These are phyloP conservation scores for Draba incana DNA, from an alignment of 345 rosid species.

Conservation along the genomic window DNA sequence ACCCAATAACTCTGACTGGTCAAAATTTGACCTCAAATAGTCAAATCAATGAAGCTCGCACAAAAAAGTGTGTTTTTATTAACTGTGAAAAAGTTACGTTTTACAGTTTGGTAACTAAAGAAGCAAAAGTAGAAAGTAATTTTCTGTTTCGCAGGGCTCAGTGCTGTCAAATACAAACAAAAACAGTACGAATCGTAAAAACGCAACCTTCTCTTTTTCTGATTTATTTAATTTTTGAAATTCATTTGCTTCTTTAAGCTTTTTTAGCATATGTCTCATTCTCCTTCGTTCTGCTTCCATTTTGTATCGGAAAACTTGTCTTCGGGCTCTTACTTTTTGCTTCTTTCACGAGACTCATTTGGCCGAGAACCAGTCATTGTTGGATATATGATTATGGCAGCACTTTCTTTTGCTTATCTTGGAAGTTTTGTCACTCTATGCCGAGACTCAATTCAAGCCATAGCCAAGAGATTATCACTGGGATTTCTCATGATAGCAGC, in stretches of 20 bases:
- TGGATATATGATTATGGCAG: constrained; percentile 13
- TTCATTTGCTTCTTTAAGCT: constrained; percentile 8
- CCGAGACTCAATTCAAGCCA: constrained; percentile 1
- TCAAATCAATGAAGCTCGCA: too few relatives aligned
- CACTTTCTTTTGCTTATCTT: constrained; percentile 13
- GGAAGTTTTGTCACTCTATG: background rate
- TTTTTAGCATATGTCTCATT: background rate
- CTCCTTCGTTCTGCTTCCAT: constrained; percentile 19
- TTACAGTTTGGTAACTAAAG: background rate
- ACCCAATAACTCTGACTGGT: too few relatives aligned
- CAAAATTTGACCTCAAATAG: too few relatives aligned
- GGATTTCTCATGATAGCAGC: constrained; percentile 3
- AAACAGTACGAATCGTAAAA: constrained; percentile 4
- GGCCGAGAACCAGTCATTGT: background rate
- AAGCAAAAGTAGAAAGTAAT: background rate
- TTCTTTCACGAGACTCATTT: constrained; percentile 8
- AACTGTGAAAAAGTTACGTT: background rate
- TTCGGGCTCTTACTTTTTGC: background rate
- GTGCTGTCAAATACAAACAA: background rate
- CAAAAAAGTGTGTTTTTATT: too few relatives aligned
- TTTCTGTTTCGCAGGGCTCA: background rate
- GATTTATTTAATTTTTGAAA: background rate
- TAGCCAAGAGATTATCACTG: background rate
- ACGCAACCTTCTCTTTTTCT: background rate
- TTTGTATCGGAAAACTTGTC: constrained; percentile 17